Base-by-base conservation (phyloP, 2,329 filamentous ascomycete species). In the Cyclaneusma minus region DNA sequence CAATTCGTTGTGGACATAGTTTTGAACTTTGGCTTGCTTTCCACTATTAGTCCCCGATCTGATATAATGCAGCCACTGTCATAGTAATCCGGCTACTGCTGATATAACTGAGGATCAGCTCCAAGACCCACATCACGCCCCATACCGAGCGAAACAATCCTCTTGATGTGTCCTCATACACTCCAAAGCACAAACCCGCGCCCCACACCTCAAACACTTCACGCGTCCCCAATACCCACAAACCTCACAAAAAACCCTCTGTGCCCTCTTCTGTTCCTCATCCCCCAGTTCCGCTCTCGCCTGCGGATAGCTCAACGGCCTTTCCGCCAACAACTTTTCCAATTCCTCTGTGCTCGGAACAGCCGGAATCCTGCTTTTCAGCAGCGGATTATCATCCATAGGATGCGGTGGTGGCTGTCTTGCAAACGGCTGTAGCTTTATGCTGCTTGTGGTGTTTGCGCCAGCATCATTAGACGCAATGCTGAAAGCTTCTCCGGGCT, bases 191-290 rank as follows among this genome's bases (percentile, higher is more conserved):
- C 80, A 87, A n/a, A 81, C 71, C 40, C 74, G 62, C 23, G 66
- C 67, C n/a, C 78, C 78, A 51, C 80, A 87, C 55, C 78, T 81
- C 48, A 74, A 64, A 52, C 80, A 87, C 49, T 64, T 66, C 23
- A 82, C 72, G 21, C 72, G 58, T 3, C 79, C 80, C 79, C 80
- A 85, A 50, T 84, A 85, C 9, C 80, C 80, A 44, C 80, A 87
- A 16, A 83, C 69, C 44, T 76, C 75, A 50, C 80, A 87, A 48
- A 85, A 87, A 18, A 57, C 55, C 32, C 78, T 59, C 24, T 56
- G 55, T 3, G 76, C 73, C 35, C 70, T 70, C 40, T 42, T 49
- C 20, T 29, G 31, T 32, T 49, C 55, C 19, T 52, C 51, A 6
- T 47, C 46, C n/a, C 40, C 42, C 54, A 54, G 62, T 15, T 38